These are phyloP conservation scores for Solanum hybrid DNA, from an alignment of 305 asterid genomes.

Conservation along the genomic window DNA sequence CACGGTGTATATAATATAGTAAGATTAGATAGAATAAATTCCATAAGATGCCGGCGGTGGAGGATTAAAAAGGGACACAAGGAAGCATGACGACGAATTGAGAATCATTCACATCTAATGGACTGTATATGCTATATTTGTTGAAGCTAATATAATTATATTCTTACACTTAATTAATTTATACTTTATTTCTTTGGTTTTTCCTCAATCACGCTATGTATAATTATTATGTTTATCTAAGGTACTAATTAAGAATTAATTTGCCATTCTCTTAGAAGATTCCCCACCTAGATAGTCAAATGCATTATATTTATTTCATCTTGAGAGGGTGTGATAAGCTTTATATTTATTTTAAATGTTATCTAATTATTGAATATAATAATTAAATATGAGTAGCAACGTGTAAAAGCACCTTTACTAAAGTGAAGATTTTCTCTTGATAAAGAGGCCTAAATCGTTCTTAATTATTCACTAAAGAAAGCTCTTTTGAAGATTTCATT, in stretches of 20 bases:
- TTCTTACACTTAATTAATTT: neutral
- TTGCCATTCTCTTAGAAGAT: neutral
- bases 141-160: neutral
- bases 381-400: neutral
- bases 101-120: conserved; percentile 33
- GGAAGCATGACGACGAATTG: conserved; percentile 26
- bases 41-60: neutral
- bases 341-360: neutral
- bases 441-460: neutral
- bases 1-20: neutral
- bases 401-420: neutral
- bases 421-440: neutral
- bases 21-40: neutral
- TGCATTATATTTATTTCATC: neutral
- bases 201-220: neutral
- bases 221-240: neutral
- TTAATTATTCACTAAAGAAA: neutral
- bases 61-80: conserved; percentile 9
- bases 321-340: neutral
- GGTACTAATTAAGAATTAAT: neutral
- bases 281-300: neutral
- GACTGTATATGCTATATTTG: conserved; percentile 24
- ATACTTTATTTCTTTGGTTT: neutral
- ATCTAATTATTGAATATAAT: neutral
- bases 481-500: neutral